Base-by-base conservation (phyloP, 2,329 filamentous ascomycete genomes). In the Colletotrichum sp. region DNA sequence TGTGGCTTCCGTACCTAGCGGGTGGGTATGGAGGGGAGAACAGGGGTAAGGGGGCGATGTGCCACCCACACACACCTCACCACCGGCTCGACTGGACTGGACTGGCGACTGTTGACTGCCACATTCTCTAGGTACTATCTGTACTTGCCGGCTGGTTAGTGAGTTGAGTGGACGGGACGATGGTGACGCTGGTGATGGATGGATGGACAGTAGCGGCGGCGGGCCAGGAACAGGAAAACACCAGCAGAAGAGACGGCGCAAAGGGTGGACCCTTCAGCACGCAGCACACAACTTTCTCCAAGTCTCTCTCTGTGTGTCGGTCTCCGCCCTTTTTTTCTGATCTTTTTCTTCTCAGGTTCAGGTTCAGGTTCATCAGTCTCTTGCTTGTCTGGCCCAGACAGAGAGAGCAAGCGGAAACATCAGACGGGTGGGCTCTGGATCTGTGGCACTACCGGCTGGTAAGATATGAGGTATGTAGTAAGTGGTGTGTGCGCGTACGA, bases 331-430 rank as follows among this genome's bases (percentile, higher is more conserved):
- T 24, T 63, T 48, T 34, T 34, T 81, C 83, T 79, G 80, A 52
- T 21, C 43, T 52, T 21, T 79, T 82, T 83, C 83, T n/a, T n/a
- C 39, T 86, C 84, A 86, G 85, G 67, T 52, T 64, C 68, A 72
- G 68, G 61, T 64, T 43, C 61, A 26, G 60, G 57, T 32, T 32
- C 59, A 34, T 28, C 32, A 21, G 48, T 28, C 48, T 30, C 81
- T 83, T 80, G 81, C 79, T 82, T 84, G 84, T 86, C 84, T 86
- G 85, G 69, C 43, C 61, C 68, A 67, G 39, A n/a, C 68, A 67
- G 39, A 48, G 61, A 63, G 85, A 83, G 83, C 83, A 86, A 84
- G 82, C 80, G 82, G 83, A 83, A 85, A 85, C 82, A 83, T 84
- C 82, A 85, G 83, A 85, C 83, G 84, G 73, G 74, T 70, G 34